Conservation (phyloP, 345 rosid genomes). For the Excoecaria agallocha region DNA sequence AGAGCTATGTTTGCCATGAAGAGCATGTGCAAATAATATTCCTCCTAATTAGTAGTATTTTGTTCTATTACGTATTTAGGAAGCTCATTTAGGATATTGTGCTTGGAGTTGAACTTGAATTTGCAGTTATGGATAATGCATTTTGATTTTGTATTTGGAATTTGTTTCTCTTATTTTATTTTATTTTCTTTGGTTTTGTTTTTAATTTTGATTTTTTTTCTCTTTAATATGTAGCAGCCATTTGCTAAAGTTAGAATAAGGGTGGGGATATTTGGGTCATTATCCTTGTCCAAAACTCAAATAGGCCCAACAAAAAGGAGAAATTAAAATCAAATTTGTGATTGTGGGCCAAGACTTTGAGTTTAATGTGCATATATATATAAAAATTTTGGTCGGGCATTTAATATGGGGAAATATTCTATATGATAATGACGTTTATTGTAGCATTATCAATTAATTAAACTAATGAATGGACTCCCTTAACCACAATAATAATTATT, state of each 20-base stretch:
- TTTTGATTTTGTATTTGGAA: neutral
- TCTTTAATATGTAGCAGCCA: neutral
- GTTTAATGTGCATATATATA: neutral
- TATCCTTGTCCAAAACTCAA: conserved; percentile 13
- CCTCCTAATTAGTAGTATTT: no score
- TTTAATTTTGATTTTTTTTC: neutral
- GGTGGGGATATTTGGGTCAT: neutral
- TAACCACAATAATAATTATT: neutral
- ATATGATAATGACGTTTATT: neutral
- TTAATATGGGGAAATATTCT: neutral
- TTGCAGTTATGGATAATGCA: neutral
- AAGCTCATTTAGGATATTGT: neutral
- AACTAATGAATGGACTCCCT: neutral
- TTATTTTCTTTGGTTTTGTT: neutral
- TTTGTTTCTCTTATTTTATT: no score
- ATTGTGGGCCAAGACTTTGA: conserved; percentile 1
- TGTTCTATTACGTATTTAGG: neutral
- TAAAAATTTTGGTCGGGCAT: neutral
- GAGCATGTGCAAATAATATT: neutral
- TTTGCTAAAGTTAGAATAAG: neutral
- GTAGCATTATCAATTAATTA: neutral
- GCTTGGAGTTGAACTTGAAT: neutral
- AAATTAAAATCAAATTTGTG: neutral
- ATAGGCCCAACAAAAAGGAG: neutral
- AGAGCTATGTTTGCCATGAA: conserved; percentile 2